Evolutionary conservation across 2,329 filamentous ascomycete genomes (phyloP), one percentile per base, ranked within the genome.

Genomic region (Metarhizium rileyi): DNA sequence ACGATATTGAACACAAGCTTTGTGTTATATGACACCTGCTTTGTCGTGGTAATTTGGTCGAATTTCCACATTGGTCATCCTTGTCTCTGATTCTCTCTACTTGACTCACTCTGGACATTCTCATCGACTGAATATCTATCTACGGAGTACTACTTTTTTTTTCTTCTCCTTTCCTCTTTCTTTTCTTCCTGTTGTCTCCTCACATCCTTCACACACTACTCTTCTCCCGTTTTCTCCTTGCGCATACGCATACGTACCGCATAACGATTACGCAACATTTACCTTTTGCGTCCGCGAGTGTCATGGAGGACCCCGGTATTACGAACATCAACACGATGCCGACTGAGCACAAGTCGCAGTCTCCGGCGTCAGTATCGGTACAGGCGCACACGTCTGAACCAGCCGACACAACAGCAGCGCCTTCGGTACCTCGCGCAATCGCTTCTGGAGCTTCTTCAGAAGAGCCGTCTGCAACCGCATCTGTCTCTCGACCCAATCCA

Each of bases 301-400:
- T 41, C 51, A 52, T 50, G 51, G 48, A 50, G 48, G 48, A 50
- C n/a, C 38, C 42, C 45, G 47, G 22, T 35, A 40, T 48, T n/a
- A 52, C 18, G 4, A 46, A 44, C 33, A 46, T 12, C 36, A 47
- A 35, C 44, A 47, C 49, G 16, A 47, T 44, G 44, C 33, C 47
- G 36, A 27, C 28, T 6, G 50, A 42, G 44, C 38, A 20, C 9
- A 47, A 10, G 23, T 45, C 41, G 48, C 51, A 30, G 44, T 52
- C 45, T 16, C 45, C 45, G 9, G 22, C 28, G n/a, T 52, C 47
- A 10, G 41, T 20, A 18, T 40, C 44, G 27, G 44, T 14, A 22
- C 30, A 33, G 18, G 25, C 38, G 20, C 22, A 40, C 12, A 27
- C 50, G 16, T 49, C 44, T n/a, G 50, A 23, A 36, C 25, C 35